A percentile compares a stretch with the other conserved stretches of the same genome.
These are phyloP conservation scores for Candida tallmaniae DNA, from an alignment of 805 yeast genomes.

Conservation along the genomic window DNA sequence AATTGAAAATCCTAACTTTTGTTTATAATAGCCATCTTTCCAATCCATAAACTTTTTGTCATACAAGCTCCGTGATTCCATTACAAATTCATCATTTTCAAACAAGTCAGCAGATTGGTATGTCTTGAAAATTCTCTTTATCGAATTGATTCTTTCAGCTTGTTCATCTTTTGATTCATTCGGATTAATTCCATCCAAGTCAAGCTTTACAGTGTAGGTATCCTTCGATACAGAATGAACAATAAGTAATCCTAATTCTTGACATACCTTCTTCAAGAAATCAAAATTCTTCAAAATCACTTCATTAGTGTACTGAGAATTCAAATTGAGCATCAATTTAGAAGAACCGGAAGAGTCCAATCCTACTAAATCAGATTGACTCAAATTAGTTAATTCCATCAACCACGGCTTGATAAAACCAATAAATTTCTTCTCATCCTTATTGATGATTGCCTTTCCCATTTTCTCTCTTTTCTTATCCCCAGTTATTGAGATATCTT, in stretches of 20 bases:
- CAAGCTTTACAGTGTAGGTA: conserved; percentile 56
- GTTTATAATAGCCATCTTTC: conserved; percentile 81
- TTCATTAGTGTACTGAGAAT: conserved; percentile 26
- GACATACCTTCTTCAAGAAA: conserved; percentile 59
- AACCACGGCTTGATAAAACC: conserved; percentile 53
- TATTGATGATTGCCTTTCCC: conserved; percentile 61
- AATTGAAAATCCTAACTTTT: conserved; percentile 69
- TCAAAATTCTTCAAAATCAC: conserved; percentile 48
- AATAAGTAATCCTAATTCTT: conserved; percentile 62
- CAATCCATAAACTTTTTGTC: conserved; percentile 70
- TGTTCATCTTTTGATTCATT: conserved; percentile 65
- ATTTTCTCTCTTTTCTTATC: conserved; percentile 60
- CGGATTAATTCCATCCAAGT: conserved; percentile 70
- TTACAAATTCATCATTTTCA: conserved; percentile 52
- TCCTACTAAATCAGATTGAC: conserved; percentile 27
- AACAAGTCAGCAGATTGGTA: conserved; percentile 63
- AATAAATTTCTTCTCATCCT: conserved; percentile 72
- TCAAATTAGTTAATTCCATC: conserved; percentile 27
- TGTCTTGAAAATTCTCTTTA: conserved; percentile 53
- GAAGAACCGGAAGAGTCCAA: conserved; percentile 21
- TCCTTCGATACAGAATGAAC: conserved; percentile 58
- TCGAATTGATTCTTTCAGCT: conserved; percentile 44
- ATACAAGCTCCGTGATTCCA: conserved; percentile 55
- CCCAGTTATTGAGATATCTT: conserved; percentile 70
- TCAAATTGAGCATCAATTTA: conserved; percentile 34